Percentiles rank a stretch among this genome's conserved stretches.
phyloP scores from a whole-genome alignment of 2,329 filamentous ascomycete species.

The Exophiala aquamarina region DNA sequence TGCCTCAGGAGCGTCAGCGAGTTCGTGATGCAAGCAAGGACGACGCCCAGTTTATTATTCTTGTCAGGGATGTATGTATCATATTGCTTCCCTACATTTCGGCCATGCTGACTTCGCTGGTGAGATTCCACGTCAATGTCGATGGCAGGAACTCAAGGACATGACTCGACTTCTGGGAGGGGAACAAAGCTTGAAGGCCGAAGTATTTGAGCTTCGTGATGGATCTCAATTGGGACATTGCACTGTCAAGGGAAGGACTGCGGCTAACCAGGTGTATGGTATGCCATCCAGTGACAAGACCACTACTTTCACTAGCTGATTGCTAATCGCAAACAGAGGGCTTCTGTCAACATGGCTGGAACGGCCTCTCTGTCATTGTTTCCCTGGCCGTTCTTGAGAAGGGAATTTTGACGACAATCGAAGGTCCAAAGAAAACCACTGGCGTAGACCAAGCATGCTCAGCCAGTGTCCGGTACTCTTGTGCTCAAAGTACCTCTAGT shows the following conservation, averaged over 20 bases:
- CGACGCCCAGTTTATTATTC: slow-evolving; percentile 26
- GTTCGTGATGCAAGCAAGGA: slow-evolving; percentile 12
- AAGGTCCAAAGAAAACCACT: slow-evolving; percentile 16
- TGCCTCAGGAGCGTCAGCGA: slow-evolving; percentile 19
- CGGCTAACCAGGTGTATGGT: slow-evolving; percentile 22
- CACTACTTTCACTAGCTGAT: neutral
- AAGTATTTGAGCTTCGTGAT: slow-evolving; percentile 18
- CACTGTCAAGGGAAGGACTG: slow-evolving; percentile 20
- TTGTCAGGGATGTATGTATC: slow-evolving; percentile 24
- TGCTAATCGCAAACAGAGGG: slow-evolving; percentile 12
- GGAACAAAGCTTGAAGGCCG: slow-evolving; percentile 22
- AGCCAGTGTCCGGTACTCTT: neutral
- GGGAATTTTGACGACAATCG: slow-evolving; percentile 15
- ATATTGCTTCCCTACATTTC: neutral
- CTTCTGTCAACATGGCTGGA: slow-evolving; percentile 19
- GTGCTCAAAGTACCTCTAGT: neutral
- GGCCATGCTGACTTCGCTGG: neutral
- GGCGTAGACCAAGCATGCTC: slow-evolving; percentile 6
- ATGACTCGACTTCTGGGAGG: slow-evolving; percentile 22
- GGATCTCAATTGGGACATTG: slow-evolving; percentile 24
- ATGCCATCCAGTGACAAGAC: neutral
- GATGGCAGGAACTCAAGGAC: slow-evolving; percentile 30
- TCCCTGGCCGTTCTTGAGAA: slow-evolving; percentile 18
- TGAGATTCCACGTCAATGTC: slow-evolving; percentile 28
- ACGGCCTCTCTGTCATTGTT: slow-evolving; percentile 18